Conservation (phyloP, 75 land plant species). For the Cupressus sempervirens region DNA sequence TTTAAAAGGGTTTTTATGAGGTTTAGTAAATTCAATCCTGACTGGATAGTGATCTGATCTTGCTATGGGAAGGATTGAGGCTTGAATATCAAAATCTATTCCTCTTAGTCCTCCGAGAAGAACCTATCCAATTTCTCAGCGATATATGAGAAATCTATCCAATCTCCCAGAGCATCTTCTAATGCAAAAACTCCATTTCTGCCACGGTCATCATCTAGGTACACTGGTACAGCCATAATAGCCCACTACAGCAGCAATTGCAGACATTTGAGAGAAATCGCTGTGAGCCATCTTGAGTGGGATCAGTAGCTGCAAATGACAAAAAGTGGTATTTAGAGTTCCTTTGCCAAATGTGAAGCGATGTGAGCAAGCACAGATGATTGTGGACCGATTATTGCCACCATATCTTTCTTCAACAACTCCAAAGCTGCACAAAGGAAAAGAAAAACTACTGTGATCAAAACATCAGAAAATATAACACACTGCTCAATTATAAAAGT, state of each 20-base stretch:
- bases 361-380: constrained; percentile 41
- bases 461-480: background rate
- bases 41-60: too few relatives aligned
- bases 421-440: constrained; percentile 41
- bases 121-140: too few relatives aligned
- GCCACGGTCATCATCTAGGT: constrained; percentile 46
- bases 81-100: too few relatives aligned
- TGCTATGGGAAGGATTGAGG: too few relatives aligned
- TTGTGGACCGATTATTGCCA: constrained; percentile 58
- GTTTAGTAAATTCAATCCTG: too few relatives aligned
- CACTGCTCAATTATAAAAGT: background rate
- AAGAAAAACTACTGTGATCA: background rate
- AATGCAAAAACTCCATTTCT: constrained; percentile 38
- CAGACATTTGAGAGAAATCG: constrained; percentile 50
- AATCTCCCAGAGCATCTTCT: constrained; percentile 26
- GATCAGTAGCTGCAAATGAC: constrained; percentile 57
- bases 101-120: too few relatives aligned
- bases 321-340: constrained; percentile 47
- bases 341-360: constrained; percentile 46
- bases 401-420: constrained; percentile 32
- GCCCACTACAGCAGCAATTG: constrained; percentile 39
- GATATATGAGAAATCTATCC: too few relatives aligned
- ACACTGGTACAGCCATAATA: constrained; percentile 34
- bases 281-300: constrained; percentile 40
- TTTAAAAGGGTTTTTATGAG: too few relatives aligned